These are phyloP conservation scores for Lentinula novae-zelandiae DNA, from an alignment of 1,284 basidiomycete species.

Conservation along the genomic window DNA sequence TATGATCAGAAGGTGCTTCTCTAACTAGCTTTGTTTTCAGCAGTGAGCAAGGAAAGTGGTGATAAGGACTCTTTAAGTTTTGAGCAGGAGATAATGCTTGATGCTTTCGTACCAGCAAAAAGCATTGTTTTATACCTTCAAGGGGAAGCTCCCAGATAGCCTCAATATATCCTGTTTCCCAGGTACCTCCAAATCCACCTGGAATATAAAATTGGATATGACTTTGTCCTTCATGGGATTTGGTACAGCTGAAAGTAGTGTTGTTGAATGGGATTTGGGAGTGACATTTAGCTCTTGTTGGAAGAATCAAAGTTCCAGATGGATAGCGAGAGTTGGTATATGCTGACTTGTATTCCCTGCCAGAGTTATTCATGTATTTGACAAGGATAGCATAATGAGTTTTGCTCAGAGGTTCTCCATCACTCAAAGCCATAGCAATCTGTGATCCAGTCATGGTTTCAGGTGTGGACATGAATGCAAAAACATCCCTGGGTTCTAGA, in stretches of 20 bases:
- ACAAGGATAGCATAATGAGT: too few relatives aligned
- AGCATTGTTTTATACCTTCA: conserved; percentile 2
- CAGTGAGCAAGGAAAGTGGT: neutral
- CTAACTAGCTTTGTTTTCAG: neutral
- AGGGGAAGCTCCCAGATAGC: conserved; percentile 15
- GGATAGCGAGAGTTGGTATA: neutral
- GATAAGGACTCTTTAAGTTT: conserved; percentile 2
- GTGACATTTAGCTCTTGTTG: neutral
- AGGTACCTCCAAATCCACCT: neutral
- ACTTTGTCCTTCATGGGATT: conserved; percentile 10
- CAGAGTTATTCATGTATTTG: too few relatives aligned
- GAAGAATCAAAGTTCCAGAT: neutral
- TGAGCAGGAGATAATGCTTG: neutral
- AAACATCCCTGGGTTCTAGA: too few relatives aligned
- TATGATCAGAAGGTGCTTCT: neutral
- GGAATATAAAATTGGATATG: conserved; percentile 14
- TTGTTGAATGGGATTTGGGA: neutral
- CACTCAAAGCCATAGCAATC: too few relatives aligned
- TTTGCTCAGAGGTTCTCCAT: too few relatives aligned
- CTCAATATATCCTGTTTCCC: conserved; percentile 13
- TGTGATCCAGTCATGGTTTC: too few relatives aligned
- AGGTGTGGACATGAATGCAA: too few relatives aligned
- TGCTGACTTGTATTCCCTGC: too few relatives aligned
- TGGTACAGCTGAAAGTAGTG: neutral
- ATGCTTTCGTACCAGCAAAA: conserved; percentile 12